These are phyloP conservation scores for Strobilomyces dryophilus DNA, from an alignment of 768 basidiomycete genomes.

Conservation along the genomic window DNA sequence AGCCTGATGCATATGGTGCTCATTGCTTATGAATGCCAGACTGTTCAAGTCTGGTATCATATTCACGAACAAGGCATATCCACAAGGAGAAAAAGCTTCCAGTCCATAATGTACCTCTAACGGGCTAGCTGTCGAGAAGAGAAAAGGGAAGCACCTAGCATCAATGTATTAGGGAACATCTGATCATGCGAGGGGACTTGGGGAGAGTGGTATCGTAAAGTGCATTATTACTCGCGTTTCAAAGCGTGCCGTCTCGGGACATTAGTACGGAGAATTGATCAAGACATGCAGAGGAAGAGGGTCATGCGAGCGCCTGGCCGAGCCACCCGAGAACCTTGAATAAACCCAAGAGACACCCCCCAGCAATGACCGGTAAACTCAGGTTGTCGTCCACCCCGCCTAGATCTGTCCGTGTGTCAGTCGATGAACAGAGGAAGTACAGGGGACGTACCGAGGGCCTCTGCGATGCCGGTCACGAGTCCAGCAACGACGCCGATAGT, in stretches of 20 bases:
- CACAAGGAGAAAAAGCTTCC: neutral
- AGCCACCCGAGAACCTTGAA: slow-evolving; percentile 41
- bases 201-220: neutral
- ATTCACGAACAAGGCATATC: too few relatives aligned
- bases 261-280: neutral
- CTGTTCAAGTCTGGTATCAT: too few relatives aligned
- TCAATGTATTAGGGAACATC: neutral
- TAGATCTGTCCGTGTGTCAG: slow-evolving; percentile 51
- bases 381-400: slow-evolving; percentile 87
- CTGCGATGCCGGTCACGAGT: slow-evolving; percentile 78
- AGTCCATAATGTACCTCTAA: neutral
- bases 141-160: neutral
- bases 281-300: neutral
- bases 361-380: slow-evolving; percentile 84
- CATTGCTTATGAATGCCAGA: too few relatives aligned
- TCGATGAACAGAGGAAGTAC: neutral
- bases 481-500: slow-evolving; percentile 64
- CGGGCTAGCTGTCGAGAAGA: neutral
- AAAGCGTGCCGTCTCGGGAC: neutral
- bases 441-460: slow-evolving; percentile 71
- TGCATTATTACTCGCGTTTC: too few relatives aligned
- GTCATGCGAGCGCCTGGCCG: slow-evolving; percentile 17
- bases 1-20: too few relatives aligned
- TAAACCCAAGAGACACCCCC: slow-evolving; percentile 61
- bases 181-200: too few relatives aligned